Evolutionary conservation across 2,329 filamentous ascomycete species (phyloP).

Genomic region (Fusarium sp.): DNA sequence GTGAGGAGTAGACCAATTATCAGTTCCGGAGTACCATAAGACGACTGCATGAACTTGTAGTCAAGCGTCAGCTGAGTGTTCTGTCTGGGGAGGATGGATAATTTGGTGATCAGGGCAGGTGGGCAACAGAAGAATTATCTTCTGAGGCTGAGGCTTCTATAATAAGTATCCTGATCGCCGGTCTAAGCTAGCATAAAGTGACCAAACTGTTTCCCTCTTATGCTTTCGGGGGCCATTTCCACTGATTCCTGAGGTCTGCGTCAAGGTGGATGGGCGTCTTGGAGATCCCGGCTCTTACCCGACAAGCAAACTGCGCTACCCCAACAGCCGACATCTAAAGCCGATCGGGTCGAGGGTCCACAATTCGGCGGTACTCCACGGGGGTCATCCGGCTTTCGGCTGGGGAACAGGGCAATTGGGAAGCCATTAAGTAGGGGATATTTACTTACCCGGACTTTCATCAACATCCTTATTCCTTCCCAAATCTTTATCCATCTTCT

Average conservation of each 20-base stretch:
- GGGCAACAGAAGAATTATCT: too few relatives aligned
- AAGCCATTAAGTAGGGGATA: conserved; percentile 27
- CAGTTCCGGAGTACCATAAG: neutral
- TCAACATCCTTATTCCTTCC: neutral
- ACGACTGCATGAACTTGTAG: neutral
- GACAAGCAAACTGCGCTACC: neutral
- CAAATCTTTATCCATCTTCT: neutral
- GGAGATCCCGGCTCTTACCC: conserved; percentile 25
- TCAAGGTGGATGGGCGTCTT: neutral
- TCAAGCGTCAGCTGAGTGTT: neutral
- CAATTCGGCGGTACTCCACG: conserved; percentile 36
- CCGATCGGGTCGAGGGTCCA: conserved; percentile 29
- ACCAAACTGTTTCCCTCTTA: too few relatives aligned
- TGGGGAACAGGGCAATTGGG: conserved; percentile 19
- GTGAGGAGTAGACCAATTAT: neutral
- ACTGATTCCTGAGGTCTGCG: neutral
- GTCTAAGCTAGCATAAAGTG: too few relatives aligned
- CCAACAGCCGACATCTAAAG: conserved; percentile 44
- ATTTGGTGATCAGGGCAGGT: too few relatives aligned
- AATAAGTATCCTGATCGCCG: too few relatives aligned
- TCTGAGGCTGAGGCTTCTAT: too few relatives aligned
- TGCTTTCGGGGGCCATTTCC: neutral
- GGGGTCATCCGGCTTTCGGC: conserved; percentile 31
- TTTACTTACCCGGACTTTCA: conserved; percentile 39
- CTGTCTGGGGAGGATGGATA: too few relatives aligned